Base-by-base conservation (phyloP, 148 eudicot species). In the Rhododendron simsii region DNA sequence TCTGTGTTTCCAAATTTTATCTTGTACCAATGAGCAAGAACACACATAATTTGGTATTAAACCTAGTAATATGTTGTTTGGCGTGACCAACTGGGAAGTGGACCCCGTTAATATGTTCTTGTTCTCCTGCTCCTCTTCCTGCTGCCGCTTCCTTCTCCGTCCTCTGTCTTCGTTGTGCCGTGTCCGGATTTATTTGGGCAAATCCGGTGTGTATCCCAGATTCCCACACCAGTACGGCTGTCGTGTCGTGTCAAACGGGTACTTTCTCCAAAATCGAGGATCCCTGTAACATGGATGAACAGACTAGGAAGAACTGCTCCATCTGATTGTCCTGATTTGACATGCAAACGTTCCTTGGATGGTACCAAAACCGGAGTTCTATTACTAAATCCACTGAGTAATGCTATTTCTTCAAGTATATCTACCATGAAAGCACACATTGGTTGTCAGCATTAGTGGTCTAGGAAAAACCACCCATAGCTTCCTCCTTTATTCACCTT, bases 301-400 rank as follows among this genome's bases (percentile, higher is more conserved):
- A 30, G 44, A 26, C 39, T 51, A 13, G 41, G 82, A 35, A 80
- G 63, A 80, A 28, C 41, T 4, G 23, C 23, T 51, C 73, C 75
- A 67, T 83, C 85, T 83, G 61, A 83, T 69, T 50, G 45, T 83
- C 37, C 39, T 14, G 37, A 21, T 77, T 45, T 83, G 84, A 82
- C 45, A 45, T 28, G 78, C 26, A 69, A 26, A 26, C 45, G 7
- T 53, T 21, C 9, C 59, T 71, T 35, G 33, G 23, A 28, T 69
- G 47, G 37, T 45, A 47, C 59, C 44, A 69, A 44, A 18, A 69
- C 16, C 57, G 26, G 57, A 45, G n/a, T 30, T 83, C 23, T 55
- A 37, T 35, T 7, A 12, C n/a, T 23, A 57, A 20, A 57, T 61
- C 16, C 41, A 39, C 47, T 37, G 23, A 39, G 74, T 37, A 37